These are phyloP conservation scores for Cytospora schulzeri DNA, from an alignment of 2,329 filamentous ascomycete genomes.

Conservation along the genomic window DNA sequence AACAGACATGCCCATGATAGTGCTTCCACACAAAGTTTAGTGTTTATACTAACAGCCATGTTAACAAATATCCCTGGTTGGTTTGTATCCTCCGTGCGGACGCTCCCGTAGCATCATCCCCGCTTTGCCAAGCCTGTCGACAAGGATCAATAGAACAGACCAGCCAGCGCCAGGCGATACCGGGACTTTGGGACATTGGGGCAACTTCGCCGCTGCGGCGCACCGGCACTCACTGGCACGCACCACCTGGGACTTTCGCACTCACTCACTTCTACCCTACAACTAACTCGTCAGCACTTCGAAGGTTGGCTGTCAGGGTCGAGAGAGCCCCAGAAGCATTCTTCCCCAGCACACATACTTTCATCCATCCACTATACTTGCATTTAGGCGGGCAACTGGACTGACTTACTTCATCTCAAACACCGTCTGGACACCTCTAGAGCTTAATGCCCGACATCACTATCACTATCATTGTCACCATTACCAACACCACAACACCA, in stretches of 20 bases:
- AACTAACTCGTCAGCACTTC: no score
- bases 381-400: background rate
- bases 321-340: no score
- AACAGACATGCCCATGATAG: background rate
- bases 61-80: no score
- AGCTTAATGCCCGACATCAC: background rate
- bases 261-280: no score
- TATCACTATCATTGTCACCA: slow-evolving; percentile 8
- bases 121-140: background rate
- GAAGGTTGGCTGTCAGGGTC: no score
- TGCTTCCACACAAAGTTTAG: background rate
- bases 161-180: background rate
- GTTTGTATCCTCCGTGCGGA: slow-evolving; percentile 26
- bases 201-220: no score
- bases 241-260: no score
- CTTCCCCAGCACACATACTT: no score
- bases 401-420: background rate
- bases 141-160: background rate
- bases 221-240: no score
- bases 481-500: background rate
- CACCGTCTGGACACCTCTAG: no score
- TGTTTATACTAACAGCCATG: background rate
- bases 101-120: background rate
- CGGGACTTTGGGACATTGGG: background rate
- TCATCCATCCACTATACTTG: no score